Conservation (phyloP, 345 rosid species). For the Salix koriyanagi region DNA sequence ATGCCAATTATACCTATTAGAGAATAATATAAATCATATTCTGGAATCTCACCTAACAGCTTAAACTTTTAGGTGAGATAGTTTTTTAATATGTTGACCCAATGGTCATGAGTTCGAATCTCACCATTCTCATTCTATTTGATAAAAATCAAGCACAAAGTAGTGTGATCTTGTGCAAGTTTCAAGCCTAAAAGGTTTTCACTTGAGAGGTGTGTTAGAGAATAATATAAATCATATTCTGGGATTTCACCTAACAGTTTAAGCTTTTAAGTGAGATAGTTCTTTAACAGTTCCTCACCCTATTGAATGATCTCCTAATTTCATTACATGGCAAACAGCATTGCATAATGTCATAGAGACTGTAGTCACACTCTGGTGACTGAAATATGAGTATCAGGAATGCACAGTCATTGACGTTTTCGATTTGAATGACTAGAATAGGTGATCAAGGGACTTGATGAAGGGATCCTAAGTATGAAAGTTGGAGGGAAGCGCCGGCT, state of each 20-base stretch:
- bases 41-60: rapidly evolving
- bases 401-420: not conserved
- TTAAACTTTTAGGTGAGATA: too few relatives aligned
- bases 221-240: too few relatives aligned
- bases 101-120: too few relatives aligned
- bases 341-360: not conserved
- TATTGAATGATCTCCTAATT: not conserved
- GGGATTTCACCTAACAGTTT: too few relatives aligned
- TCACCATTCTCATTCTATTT: too few relatives aligned
- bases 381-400: not conserved
- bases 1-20: not conserved
- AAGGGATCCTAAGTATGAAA: conserved; percentile 85
- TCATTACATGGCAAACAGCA: not conserved
- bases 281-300: not conserved
- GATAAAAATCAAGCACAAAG: too few relatives aligned
- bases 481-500: conserved; percentile 87
- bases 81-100: rapidly evolving
- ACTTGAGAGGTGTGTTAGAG: too few relatives aligned
- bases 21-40: too few relatives aligned
- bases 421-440: conserved; percentile 30
- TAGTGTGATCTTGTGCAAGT: too few relatives aligned
- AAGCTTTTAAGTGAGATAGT: too few relatives aligned
- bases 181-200: too few relatives aligned
- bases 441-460: conserved; percentile 97
- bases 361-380: not conserved